phyloP scores from a whole-genome alignment of 805 yeast genomes.

The Wickerhamomyces rabaulensis region DNA sequence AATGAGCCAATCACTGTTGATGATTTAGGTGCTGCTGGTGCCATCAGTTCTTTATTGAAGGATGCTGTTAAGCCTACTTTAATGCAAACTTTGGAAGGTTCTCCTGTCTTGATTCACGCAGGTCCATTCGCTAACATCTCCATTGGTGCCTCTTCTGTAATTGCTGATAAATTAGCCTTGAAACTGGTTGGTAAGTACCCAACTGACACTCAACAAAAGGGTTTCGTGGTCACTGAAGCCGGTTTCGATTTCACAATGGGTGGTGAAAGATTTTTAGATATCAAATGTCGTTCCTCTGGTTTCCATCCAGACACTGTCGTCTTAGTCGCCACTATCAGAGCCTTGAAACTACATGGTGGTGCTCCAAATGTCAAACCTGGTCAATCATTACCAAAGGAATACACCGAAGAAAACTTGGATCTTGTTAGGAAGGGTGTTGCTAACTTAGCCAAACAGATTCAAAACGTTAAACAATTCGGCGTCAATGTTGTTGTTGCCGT shows the following conservation, averaged over 20 bases:
- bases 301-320: constrained; percentile 72
- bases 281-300: constrained; percentile 80
- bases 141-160: constrained; percentile 79
- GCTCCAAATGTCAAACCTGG: constrained; percentile 88
- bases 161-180: constrained; percentile 84
- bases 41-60: constrained; percentile 72
- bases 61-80: constrained; percentile 82
- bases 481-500: constrained; percentile 80
- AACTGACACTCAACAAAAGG: constrained; percentile 44
- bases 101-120: constrained; percentile 83
- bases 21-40: constrained; percentile 84
- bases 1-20: constrained; percentile 79
- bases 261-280: constrained; percentile 83
- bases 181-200: constrained; percentile 68
- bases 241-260: constrained; percentile 99
- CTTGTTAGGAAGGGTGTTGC: constrained; percentile 65
- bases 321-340: constrained; percentile 80
- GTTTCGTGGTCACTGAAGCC: constrained; percentile 95
- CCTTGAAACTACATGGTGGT: constrained; percentile 83
- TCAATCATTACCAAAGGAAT: constrained; percentile 68
- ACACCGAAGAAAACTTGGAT: constrained; percentile 65
- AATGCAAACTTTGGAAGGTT: constrained; percentile 86
- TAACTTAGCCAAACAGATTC: constrained; percentile 72
- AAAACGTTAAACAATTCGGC: constrained; percentile 66
- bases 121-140: constrained; percentile 89